phyloP scores from a whole-genome alignment of 257 asterid species.

The Ocimum tenuiflorum region DNA sequence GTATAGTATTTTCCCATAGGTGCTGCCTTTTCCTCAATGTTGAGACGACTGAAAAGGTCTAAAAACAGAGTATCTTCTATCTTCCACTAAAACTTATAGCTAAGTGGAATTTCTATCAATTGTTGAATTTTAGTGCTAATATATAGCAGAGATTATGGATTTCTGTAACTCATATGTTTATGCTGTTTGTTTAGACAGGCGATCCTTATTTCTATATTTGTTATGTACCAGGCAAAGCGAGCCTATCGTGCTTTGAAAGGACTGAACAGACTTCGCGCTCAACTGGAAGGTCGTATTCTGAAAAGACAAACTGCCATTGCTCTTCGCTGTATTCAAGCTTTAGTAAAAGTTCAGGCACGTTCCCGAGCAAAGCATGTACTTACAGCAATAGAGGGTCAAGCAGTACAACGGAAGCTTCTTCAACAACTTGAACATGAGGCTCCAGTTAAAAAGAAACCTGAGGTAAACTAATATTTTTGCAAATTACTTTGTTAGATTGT shows the following conservation, averaged over 20 bases:
- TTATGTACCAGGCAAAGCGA: constrained; percentile 42
- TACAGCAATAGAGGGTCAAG: constrained; percentile 56
- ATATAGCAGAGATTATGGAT: background rate
- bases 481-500: background rate
- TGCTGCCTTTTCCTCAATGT: background rate
- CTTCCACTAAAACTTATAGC: background rate
- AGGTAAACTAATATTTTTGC: constrained; percentile 37
- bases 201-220: background rate
- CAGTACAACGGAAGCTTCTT: constrained; percentile 46
- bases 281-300: constrained; percentile 48
- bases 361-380: constrained; percentile 56
- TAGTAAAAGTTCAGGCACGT: constrained; percentile 88
- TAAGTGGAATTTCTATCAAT: background rate
- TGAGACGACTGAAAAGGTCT: background rate
- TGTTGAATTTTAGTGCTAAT: background rate
- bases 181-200: constrained; percentile 3
- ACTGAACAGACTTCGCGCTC: constrained; percentile 57
- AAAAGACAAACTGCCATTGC: constrained; percentile 90
- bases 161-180: background rate
- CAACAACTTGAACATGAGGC: constrained; percentile 59
- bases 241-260: constrained; percentile 49
- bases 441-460: constrained; percentile 54
- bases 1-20: background rate
- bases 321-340: constrained; percentile 91
- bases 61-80: background rate